A percentile compares a stretch with the other conserved stretches of the same genome.
These are phyloP conservation scores for Trichoderma sp. DNA, from an alignment of 2,329 filamentous ascomycete species.

Conservation along the genomic window DNA sequence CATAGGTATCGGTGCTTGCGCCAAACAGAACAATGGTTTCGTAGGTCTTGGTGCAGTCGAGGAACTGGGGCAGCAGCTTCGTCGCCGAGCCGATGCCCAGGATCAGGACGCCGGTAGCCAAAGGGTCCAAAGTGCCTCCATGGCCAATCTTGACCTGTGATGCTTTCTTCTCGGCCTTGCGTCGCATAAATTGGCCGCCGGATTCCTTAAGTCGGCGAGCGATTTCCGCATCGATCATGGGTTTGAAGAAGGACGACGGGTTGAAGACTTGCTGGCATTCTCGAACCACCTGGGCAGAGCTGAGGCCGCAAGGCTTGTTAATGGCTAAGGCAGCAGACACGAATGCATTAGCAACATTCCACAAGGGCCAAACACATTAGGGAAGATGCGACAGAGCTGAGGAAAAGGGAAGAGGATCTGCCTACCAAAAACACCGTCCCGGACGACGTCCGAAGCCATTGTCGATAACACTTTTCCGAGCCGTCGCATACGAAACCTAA, in stretches of 20 bases:
- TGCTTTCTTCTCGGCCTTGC: slow-evolving; percentile 54
- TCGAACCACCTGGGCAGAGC: slow-evolving; percentile 86
- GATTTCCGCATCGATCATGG: slow-evolving; percentile 66
- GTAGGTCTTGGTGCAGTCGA: slow-evolving; percentile 89
- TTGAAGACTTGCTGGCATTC: slow-evolving; percentile 83
- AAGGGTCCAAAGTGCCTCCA: slow-evolving; percentile 89
- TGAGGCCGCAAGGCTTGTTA: slow-evolving; percentile 84
- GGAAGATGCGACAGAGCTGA: not conserved
- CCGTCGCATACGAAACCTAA: slow-evolving; percentile 33
- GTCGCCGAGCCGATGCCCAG: slow-evolving; percentile 84
- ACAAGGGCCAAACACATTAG: not conserved
- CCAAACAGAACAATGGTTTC: slow-evolving; percentile 88
- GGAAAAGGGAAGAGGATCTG: slow-evolving; percentile 9
- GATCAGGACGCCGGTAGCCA: slow-evolving; percentile 90
- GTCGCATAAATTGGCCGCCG: slow-evolving; percentile 57
- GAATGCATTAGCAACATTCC: slow-evolving; percentile 7
- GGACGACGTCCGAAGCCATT: slow-evolving; percentile 53
- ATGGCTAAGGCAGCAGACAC: slow-evolving; percentile 59
- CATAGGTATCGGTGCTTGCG: slow-evolving; percentile 88
- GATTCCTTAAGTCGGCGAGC: slow-evolving; percentile 54
- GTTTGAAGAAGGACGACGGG: slow-evolving; percentile 72
- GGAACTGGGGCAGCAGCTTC: slow-evolving; percentile 73
- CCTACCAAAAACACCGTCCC: slow-evolving; percentile 59
- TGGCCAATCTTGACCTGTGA: slow-evolving; percentile 89
- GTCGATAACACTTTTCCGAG: slow-evolving; percentile 35